Conservation (phyloP, 768 basidiomycete species). For the Crepidotus variabilis region DNA sequence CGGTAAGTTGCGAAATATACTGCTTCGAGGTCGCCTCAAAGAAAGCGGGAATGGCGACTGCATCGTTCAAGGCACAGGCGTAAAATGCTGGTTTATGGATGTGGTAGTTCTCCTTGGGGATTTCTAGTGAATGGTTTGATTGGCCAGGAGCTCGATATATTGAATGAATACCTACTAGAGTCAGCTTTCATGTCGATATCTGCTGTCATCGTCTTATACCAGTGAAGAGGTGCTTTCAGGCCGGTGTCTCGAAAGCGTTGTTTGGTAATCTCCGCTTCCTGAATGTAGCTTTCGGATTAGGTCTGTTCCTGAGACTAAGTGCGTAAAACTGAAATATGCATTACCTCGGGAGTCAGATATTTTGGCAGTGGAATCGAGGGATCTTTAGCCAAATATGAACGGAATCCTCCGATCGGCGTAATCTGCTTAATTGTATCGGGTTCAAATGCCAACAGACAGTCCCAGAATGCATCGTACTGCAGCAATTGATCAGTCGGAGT, state of each 20-base stretch:
- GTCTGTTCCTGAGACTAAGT: no score
- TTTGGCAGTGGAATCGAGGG: background rate
- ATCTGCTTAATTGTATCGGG: background rate
- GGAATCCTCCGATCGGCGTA: background rate
- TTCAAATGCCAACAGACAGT: no score
- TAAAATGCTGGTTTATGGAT: conserved; percentile 33
- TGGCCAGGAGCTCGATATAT: background rate
- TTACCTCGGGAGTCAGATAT: conserved; percentile 6
- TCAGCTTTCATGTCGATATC: conserved; percentile 28
- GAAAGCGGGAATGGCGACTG: conserved; percentile 18
- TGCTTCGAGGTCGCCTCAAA: conserved; percentile 5
- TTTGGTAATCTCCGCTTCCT: conserved; percentile 23
- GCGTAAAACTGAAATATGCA: background rate
- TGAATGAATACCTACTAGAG: background rate
- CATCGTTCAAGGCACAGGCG: conserved; percentile 27
- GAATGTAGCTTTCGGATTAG: background rate
- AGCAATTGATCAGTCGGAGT: no score
- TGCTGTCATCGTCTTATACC: conserved; percentile 21
- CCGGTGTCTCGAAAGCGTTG: conserved; percentile 22
- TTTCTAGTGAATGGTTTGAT: conserved; percentile 9
- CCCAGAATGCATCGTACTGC: no score
- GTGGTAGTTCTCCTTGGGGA: conserved; percentile 20
- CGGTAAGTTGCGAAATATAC: conserved; percentile 24
- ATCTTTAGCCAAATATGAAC: background rate
- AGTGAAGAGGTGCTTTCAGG: conserved; percentile 5